Conservation (phyloP, 768 basidiomycete genomes). For the Suillus alpinus region DNA sequence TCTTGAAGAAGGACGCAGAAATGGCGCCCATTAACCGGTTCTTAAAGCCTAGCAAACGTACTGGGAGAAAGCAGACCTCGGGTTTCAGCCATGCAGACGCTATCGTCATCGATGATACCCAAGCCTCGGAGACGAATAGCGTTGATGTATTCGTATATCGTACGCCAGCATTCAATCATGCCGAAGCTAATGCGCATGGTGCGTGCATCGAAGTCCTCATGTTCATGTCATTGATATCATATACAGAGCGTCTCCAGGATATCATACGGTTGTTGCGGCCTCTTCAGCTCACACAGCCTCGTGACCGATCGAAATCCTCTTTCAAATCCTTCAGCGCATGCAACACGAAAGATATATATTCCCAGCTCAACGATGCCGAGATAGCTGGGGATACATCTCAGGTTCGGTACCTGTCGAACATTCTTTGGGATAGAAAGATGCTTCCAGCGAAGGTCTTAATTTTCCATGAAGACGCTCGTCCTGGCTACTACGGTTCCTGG, state of each 20-base stretch:
- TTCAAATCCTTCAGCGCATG: constrained; percentile 30
- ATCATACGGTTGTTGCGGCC: constrained; percentile 31
- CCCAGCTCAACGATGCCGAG: constrained; percentile 73
- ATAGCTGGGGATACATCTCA: constrained; percentile 65
- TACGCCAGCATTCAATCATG: constrained; percentile 21
- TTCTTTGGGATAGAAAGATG: constrained; percentile 57
- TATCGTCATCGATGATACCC: constrained; percentile 61
- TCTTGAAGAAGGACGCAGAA: constrained; percentile 68
- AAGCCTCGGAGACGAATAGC: constrained; percentile 18
- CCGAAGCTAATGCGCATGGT: constrained; percentile 13
- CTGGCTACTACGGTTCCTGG: constrained; percentile 95
- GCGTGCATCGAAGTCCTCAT: constrained; percentile 1
- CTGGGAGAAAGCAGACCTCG: constrained; percentile 17
- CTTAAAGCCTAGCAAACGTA: constrained; percentile 28
- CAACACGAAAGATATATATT: constrained; percentile 51
- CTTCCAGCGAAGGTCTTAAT: constrained; percentile 81
- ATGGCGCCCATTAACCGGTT: constrained; percentile 79
- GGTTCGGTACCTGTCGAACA: constrained; percentile 60
- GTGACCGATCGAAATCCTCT: constrained; percentile 15
- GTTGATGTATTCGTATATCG: constrained; percentile 3
- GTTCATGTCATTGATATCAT: constrained; percentile 28
- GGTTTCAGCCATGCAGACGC: constrained; percentile 38
- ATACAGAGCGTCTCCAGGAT: constrained; percentile 10
- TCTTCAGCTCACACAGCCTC: constrained; percentile 19
- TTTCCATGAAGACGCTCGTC: constrained; percentile 81